Base-by-base conservation (phyloP, 257 asterid genomes). In the Asclepias syriaca region DNA sequence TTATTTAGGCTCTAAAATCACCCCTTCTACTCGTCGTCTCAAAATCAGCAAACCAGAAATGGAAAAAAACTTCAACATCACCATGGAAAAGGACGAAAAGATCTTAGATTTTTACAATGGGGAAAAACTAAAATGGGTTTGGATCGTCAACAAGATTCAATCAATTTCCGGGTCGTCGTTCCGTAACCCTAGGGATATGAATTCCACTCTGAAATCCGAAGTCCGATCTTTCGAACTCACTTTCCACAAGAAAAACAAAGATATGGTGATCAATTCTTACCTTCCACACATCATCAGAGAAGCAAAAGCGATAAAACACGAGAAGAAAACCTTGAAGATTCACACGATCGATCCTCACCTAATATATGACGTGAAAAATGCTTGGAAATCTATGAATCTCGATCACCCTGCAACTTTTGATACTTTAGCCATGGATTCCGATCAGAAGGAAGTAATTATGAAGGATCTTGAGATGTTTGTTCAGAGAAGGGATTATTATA, bases 381-480 rank as follows among this genome's bases (percentile, higher is more conserved):
- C 76, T 45, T 89, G 96, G 94, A 61, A 18, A 4, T 72, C 88
- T 0, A 77, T 87, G 1, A 84, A 4, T 46, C 83, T 83, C 14
- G 89, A 89, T 39, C 96, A 89, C 39, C 96, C 96, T 1, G 74
- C 91, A 0, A 89, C 84, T 1, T 87, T 90, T 29, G 90, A 85
- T 1, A 90, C 92, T 7, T 63, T 90, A 69, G 96, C 95, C 0
- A 89, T 89, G 92, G 95, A 89, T 10, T 0, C 65, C 3, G 87
- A 75, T 55, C 77, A 78, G 37, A 87, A 89, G 39, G 79, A 74
- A 1, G 69, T 69, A 87, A 77, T 87, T 4, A 1, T 83, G 76
- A 78, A 76, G 29, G 96, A 89, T 78, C 73, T 89, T 0, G 84
- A 86, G 8, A 70, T 79, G 71, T 89, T 89, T 69, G 48, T 86